These are phyloP conservation scores for Fusarium clavum DNA, from an alignment of 2,329 filamentous ascomycete species.

Conservation along the genomic window DNA sequence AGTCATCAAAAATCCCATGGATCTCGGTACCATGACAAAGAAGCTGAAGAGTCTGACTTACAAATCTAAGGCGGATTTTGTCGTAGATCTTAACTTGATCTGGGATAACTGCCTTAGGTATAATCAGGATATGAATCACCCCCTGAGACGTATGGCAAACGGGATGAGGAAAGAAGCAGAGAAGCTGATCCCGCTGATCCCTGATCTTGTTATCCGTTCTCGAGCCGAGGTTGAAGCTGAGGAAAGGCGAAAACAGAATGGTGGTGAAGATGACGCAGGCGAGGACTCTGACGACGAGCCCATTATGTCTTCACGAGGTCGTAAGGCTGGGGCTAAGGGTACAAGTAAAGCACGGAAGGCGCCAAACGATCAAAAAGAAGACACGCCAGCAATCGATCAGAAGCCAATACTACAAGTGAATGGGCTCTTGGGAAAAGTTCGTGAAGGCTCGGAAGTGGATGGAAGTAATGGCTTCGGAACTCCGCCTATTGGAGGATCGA, in stretches of 20 bases:
- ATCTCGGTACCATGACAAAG: slow-evolving; percentile 97
- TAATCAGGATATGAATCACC: slow-evolving; percentile 89
- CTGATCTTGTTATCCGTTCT: slow-evolving; percentile 89
- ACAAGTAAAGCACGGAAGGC: slow-evolving; percentile 82
- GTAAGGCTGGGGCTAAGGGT: slow-evolving; percentile 83
- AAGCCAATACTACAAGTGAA: slow-evolving; percentile 79
- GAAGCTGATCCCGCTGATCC: slow-evolving; percentile 94
- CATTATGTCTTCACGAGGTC: slow-evolving; percentile 96
- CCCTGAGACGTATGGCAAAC: slow-evolving; percentile 89
- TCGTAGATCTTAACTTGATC: slow-evolving; percentile 91
- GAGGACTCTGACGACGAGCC: slow-evolving; percentile 98
- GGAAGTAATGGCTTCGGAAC: slow-evolving; percentile 89
- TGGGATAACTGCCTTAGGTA: slow-evolving; percentile 98
- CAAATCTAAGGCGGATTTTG: slow-evolving; percentile 94
- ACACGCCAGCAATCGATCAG: slow-evolving; percentile 79
- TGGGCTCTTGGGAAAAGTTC: slow-evolving; percentile 68
- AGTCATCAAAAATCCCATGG: slow-evolving; percentile 98
- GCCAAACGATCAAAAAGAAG: slow-evolving; percentile 78
- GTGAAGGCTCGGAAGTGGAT: slow-evolving; percentile 85
- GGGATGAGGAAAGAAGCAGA: slow-evolving; percentile 98
- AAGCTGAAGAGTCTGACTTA: slow-evolving; percentile 86
- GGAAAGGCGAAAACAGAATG: slow-evolving; percentile 85
- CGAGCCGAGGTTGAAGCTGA: slow-evolving; percentile 94
- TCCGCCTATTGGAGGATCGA: slow-evolving; percentile 77
- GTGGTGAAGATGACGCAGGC: slow-evolving; percentile 81